These are phyloP conservation scores for Periconia macrospinosa DNA, from an alignment of 2,329 filamentous ascomycete species.

Conservation along the genomic window DNA sequence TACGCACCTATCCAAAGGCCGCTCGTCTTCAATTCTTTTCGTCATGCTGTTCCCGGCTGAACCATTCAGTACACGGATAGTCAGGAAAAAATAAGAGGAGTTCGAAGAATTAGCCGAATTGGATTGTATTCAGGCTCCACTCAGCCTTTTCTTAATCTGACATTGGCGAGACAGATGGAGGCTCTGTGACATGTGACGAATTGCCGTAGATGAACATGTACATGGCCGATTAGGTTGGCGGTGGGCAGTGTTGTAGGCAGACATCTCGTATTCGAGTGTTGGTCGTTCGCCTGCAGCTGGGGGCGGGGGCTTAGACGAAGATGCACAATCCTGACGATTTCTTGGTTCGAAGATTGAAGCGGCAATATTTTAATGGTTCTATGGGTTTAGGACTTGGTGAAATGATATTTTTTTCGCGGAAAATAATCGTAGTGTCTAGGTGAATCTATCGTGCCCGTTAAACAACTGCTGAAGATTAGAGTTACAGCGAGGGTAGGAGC, in stretches of 20 bases:
- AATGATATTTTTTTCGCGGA: no score
- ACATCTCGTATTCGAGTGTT: background rate
- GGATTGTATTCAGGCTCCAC: no score
- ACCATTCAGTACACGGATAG: background rate
- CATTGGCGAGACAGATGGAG: no score
- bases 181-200: background rate
- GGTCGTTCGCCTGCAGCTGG: background rate
- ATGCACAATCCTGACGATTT: background rate
- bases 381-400: no score
- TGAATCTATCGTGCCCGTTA: no score
- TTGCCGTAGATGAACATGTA: background rate
- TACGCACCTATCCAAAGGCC: background rate
- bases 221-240: no score
- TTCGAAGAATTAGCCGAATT: background rate
- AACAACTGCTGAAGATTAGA: no score
- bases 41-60: background rate
- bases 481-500: no score
- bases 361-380: no score
- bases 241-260: background rate
- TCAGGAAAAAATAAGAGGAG: background rate
- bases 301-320: background rate
- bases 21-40: background rate
- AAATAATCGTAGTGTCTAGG: no score
- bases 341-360: no score
- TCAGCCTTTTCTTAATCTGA: no score